These are phyloP conservation scores for Zalaria sp. DNA, from an alignment of 2,329 filamentous ascomycete genomes.

Conservation along the genomic window DNA sequence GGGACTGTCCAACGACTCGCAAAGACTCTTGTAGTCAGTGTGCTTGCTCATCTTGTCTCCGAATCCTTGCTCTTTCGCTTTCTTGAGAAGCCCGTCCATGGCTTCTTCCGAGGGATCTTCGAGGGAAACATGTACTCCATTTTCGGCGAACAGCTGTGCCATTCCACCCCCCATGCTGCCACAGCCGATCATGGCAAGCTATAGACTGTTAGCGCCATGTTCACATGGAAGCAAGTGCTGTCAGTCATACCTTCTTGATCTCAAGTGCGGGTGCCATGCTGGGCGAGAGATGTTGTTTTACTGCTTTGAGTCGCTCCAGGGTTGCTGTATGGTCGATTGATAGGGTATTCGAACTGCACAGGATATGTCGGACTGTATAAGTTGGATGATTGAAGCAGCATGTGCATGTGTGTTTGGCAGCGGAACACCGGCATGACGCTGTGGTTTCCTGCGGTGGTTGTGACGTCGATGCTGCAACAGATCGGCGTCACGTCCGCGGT, in stretches of 20 bases:
- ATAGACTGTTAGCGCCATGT: not conserved
- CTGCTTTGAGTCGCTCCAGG: not conserved
- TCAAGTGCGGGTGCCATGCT: conserved; percentile 9
- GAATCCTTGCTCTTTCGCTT: conserved; percentile 26
- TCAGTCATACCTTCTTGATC: conserved; percentile 13
- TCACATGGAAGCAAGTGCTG: not conserved
- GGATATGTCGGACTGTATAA: not conserved
- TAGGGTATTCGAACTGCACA: not conserved
- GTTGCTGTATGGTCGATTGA: not conserved
- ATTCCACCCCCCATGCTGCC: conserved; percentile 48
- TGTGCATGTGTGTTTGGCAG: not conserved
- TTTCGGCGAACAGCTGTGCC: conserved; percentile 44
- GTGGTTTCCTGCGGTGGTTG: no score
- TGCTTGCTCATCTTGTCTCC: conserved; percentile 24
- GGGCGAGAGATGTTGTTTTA: conserved; percentile 1
- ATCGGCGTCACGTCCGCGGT: no score
- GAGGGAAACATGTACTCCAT: conserved; percentile 39
- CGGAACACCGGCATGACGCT: not conserved
- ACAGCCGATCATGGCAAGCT: conserved; percentile 44
- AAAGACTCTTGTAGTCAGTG: conserved; percentile 36
- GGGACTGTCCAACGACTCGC: conserved; percentile 31
- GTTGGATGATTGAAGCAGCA: not conserved
- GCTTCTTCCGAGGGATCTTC: conserved; percentile 37
- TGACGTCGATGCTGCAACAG: no score
- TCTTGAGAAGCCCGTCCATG: conserved; percentile 29